Evolutionary conservation across 2,329 filamentous ascomycete genomes (phyloP).

Genomic region (Alternaria metachromatica): DNA sequence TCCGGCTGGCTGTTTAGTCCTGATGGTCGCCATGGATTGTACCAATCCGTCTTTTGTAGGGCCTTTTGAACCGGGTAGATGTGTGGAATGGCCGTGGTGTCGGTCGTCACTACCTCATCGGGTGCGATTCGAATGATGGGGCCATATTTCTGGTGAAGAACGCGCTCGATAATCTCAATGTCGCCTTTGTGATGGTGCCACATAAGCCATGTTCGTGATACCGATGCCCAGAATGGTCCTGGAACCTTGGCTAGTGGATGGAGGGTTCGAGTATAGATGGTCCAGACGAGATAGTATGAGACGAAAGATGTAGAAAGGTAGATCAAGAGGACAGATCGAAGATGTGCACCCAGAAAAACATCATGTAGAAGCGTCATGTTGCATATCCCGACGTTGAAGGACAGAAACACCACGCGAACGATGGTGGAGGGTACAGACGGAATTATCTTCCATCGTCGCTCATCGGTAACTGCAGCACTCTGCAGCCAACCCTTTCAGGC

Average conservation of each 20-base stretch:
- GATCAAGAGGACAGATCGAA: neutral
- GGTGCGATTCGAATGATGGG: conserved; percentile 56
- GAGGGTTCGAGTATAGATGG: conserved; percentile 20
- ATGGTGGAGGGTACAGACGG: neutral
- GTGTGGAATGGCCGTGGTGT: conserved; percentile 20
- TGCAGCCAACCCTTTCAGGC: neutral
- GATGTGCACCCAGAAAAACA: neutral
- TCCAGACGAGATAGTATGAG: conserved; percentile 18
- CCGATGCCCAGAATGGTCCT: conserved; percentile 30
- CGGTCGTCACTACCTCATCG: conserved; percentile 45
- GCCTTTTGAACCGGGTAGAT: conserved; percentile 29
- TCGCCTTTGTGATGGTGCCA: conserved; percentile 28
- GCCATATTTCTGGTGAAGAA: conserved; percentile 40
- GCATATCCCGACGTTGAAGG: neutral
- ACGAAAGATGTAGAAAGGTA: conserved; percentile 1
- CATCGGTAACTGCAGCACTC: neutral
- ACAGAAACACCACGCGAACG: neutral
- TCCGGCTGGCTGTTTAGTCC: conserved; percentile 19
- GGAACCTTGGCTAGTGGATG: conserved; percentile 31
- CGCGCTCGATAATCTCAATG: conserved; percentile 18
- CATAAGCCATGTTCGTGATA: conserved; percentile 36
- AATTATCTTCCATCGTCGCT: neutral
- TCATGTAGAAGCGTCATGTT: conserved; percentile 7
- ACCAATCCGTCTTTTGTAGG: conserved; percentile 33
- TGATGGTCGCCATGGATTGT: conserved; percentile 26